A percentile compares a stretch with the other conserved stretches of the same genome.
phyloP scores from a whole-genome alignment of 768 basidiomycete species.

The Rhodotorula paludigena region DNA sequence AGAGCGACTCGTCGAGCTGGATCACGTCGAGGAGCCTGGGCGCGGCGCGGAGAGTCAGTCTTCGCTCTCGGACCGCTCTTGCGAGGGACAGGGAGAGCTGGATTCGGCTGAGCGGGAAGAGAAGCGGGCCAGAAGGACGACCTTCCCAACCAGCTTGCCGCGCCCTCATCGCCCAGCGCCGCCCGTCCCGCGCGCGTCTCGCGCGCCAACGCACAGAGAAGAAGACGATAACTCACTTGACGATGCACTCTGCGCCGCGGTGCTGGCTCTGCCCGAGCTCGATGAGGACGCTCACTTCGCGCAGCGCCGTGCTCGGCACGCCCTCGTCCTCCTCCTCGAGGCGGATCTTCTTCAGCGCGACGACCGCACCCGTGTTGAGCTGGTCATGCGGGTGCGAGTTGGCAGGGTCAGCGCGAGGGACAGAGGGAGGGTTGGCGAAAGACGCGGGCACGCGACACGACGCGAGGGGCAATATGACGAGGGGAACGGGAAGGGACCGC shows the following conservation, averaged over 20 bases:
- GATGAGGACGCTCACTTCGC: constrained; percentile 93
- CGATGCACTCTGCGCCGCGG: constrained; percentile 56
- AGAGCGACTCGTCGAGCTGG: constrained; percentile 92
- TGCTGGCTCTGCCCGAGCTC: constrained; percentile 77
- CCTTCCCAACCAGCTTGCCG: neutral
- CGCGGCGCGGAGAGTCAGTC: neutral
- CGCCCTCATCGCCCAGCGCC: too few relatives aligned
- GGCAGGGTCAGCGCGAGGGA: too few relatives aligned
- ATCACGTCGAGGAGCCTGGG: constrained; percentile 87
- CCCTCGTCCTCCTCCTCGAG: constrained; percentile 98
- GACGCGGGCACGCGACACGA: too few relatives aligned
- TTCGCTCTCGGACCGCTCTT: too few relatives aligned
- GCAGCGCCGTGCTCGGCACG: constrained; percentile 91
- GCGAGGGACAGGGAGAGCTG: neutral
- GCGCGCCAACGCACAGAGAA: neutral
- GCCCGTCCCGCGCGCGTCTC: too few relatives aligned
- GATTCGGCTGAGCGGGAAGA: neutral
- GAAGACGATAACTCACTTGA: constrained; percentile 55
- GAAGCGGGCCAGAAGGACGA: neutral
- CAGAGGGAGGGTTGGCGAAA: too few relatives aligned
- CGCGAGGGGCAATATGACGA: too few relatives aligned
- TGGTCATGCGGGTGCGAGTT: too few relatives aligned
- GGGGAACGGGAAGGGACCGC: too few relatives aligned
- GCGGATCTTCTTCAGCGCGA: constrained; percentile 95
- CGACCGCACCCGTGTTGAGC: constrained; percentile 65